Percentiles rank a stretch among this genome's conserved stretches.
phyloP scores from a whole-genome alignment of 768 basidiomycete genomes.

The Kwoniella sp. region DNA sequence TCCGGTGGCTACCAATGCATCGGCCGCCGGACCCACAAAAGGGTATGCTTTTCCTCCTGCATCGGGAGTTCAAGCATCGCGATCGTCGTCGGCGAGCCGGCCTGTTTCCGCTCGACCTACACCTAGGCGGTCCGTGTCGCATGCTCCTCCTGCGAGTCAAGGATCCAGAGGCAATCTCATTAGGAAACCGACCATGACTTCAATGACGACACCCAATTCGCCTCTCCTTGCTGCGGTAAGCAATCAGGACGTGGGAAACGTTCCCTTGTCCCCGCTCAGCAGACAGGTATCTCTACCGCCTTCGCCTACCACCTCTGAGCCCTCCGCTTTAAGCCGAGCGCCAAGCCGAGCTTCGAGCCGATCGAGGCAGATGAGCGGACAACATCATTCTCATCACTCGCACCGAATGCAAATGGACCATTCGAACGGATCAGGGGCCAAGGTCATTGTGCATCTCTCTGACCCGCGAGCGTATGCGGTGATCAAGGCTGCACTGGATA shows the following conservation, averaged over 20 bases:
- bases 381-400: not conserved
- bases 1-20: not conserved
- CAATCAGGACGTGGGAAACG: no score
- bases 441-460: conserved; percentile 19
- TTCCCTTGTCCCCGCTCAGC: conserved; percentile 13
- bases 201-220: no score
- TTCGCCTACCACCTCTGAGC: conserved; percentile 1
- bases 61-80: no score
- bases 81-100: conserved; percentile 4
- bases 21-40: not conserved
- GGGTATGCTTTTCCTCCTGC: conserved; percentile 1
- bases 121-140: conserved; percentile 5
- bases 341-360: conserved; percentile 5
- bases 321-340: not conserved
- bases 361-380: conserved; percentile 5
- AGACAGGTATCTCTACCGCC: conserved; percentile 16
- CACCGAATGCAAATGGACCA: no score
- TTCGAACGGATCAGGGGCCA: not conserved
- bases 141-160: not conserved
- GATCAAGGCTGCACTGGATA: conserved; percentile 15
- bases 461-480: conserved; percentile 15
- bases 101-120: not conserved
- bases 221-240: no score
- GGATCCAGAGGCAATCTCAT: no score
- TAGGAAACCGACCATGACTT: not conserved